phyloP scores from a whole-genome alignment of 129 eudicot species.

The Deinandra increscens region DNA sequence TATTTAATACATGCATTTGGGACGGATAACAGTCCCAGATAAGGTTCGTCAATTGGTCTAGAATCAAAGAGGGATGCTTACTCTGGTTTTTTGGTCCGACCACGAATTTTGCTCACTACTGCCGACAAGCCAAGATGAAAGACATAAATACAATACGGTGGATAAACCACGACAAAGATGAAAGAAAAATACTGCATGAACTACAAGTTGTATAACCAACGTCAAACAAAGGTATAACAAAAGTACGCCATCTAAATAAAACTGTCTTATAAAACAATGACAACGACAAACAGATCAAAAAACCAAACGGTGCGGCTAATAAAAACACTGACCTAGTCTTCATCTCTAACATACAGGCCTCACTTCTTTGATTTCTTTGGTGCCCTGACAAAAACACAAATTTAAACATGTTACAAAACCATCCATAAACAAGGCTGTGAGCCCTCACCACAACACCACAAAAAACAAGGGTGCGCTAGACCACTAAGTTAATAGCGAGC shows the following conservation, averaged over 20 bases:
- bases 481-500: too few species aligned
- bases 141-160: too few species aligned
- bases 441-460: too few species aligned
- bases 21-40: too few species aligned
- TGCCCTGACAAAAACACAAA: conserved; percentile 37
- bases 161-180: too few species aligned
- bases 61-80: too few species aligned
- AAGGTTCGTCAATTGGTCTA: too few species aligned
- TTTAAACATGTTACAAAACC: not conserved
- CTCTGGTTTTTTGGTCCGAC: too few species aligned
- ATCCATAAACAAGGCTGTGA: not conserved
- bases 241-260: conserved; percentile 15
- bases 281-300: conserved; percentile 29
- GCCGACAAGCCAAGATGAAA: too few species aligned
- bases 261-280: conserved; percentile 18
- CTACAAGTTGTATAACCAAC: conserved; percentile 21
- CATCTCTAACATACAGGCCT: conserved; percentile 23
- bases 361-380: conserved; percentile 80
- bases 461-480: too few species aligned
- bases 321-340: not conserved
- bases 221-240: conserved; percentile 27
- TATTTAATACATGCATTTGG: too few species aligned
- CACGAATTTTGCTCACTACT: too few species aligned
- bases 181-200: not conserved
- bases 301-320: conserved; percentile 35